A percentile compares a stretch with the other conserved stretches of the same genome.
These are phyloP conservation scores for Purpureocillium takamizusanense DNA, from an alignment of 2,329 filamentous ascomycete species.

Conservation along the genomic window DNA sequence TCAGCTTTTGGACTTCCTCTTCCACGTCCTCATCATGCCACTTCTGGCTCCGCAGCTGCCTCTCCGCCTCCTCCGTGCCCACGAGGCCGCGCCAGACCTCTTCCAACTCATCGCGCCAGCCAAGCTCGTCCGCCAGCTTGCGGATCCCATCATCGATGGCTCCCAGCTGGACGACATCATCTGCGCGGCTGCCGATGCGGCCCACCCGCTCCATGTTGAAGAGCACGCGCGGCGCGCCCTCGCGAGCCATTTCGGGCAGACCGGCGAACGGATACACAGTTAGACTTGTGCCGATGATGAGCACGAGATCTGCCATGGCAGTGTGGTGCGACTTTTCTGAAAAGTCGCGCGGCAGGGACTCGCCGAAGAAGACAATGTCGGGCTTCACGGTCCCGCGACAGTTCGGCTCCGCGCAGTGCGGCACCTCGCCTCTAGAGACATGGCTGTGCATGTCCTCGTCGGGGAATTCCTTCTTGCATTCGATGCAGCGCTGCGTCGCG, in stretches of 20 bases:
- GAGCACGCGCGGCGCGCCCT: conserved; percentile 64
- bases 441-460: conserved; percentile 64
- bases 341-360: conserved; percentile 42
- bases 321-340: conserved; percentile 33
- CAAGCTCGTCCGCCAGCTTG: conserved; percentile 67
- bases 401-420: conserved; percentile 49
- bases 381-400: conserved; percentile 84
- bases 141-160: conserved; percentile 78
- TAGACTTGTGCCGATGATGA: conserved; percentile 84
- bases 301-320: conserved; percentile 61
- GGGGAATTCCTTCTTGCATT: conserved; percentile 67
- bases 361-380: conserved; percentile 92
- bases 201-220: conserved; percentile 85
- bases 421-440: conserved; percentile 59
- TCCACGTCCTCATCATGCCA: conserved; percentile 24
- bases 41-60: conserved; percentile 28
- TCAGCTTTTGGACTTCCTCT: conserved; percentile 33
- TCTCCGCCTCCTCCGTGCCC: conserved; percentile 47
- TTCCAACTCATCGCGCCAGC: conserved; percentile 82
- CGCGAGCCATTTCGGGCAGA: conserved; percentile 55
- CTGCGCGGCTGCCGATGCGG: conserved; percentile 61
- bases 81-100: conserved; percentile 61
- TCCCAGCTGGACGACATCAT: conserved; percentile 78
- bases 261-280: conserved; percentile 83
- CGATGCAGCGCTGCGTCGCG: conserved; percentile 82